Evolutionary conservation across 106 monocot genomes (phyloP).

Genomic region (Triglochin maritima): DNA sequence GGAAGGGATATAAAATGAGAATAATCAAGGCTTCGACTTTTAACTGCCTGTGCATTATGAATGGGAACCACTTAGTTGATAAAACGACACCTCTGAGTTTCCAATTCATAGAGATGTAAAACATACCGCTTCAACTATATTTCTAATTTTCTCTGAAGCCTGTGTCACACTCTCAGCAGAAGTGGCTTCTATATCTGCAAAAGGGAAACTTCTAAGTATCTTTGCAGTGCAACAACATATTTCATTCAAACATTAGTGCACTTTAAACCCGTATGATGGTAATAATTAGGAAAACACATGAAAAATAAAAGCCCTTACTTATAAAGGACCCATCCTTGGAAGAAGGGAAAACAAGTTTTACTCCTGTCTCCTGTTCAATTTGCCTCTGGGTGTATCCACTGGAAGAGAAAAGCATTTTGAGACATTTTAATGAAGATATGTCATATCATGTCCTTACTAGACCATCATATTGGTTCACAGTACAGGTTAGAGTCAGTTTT

Average conservation of each 20-base stretch:
- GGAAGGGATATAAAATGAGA: slow-evolving; percentile 97
- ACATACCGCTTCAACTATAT: slow-evolving; percentile 7
- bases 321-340: slow-evolving; percentile 4
- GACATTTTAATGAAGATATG: not conserved
- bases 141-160: slow-evolving; percentile 9
- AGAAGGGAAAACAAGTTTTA: slow-evolving; percentile 6
- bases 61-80: not conserved
- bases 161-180: slow-evolving; percentile 6
- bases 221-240: too few relatives aligned
- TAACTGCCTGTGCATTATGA: slow-evolving; percentile 38
- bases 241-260: too few relatives aligned
- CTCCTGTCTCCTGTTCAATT: slow-evolving; percentile 7
- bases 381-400: slow-evolving; percentile 8
- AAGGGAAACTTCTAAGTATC: not conserved
- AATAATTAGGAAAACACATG: not conserved
- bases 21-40: slow-evolving; percentile 74
- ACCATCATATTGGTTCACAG: not conserved
- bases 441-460: too few relatives aligned
- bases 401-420: not conserved
- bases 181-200: slow-evolving; percentile 4
- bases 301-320: not conserved
- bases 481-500: not conserved
- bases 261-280: not conserved
- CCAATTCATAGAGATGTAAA: not conserved
- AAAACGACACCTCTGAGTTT: not conserved